Evolutionary conservation across 345 rosid species (phyloP).

Genomic region (Melaleuca alternifolia): DNA sequence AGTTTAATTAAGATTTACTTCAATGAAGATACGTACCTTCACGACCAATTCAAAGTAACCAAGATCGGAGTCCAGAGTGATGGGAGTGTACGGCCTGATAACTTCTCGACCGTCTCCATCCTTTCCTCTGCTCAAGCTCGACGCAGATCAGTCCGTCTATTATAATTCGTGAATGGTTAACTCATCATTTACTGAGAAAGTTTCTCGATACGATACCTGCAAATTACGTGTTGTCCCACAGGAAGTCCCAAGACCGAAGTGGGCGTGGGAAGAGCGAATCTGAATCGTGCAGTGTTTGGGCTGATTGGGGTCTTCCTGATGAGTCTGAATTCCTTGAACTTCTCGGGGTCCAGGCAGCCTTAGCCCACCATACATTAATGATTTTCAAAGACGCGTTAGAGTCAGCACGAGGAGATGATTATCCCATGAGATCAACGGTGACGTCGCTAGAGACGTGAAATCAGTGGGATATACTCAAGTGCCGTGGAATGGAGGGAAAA

Average conservation of each 20-base stretch:
- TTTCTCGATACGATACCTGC: constrained; percentile 5
- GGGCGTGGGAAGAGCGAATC: constrained; percentile 23
- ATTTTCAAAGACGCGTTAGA: background rate
- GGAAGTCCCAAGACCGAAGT: constrained; percentile 25
- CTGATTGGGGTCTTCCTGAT: constrained; percentile 11
- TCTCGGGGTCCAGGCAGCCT: constrained; percentile 24
- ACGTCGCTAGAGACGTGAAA: background rate
- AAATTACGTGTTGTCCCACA: constrained; percentile 12
- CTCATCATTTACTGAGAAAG: background rate
- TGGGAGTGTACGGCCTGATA: constrained; percentile 40
- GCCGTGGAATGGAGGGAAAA: background rate
- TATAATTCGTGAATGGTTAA: background rate
- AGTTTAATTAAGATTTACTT: background rate
- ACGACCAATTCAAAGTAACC: constrained; percentile 40
- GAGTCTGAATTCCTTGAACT: constrained; percentile 26
- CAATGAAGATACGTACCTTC: constrained; percentile 10
- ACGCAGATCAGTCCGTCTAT: background rate
- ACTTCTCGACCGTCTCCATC: constrained; percentile 30
- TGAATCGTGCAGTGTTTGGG: constrained; percentile 17
- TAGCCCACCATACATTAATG: background rate
- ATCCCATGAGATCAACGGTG: background rate
- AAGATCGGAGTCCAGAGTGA: constrained; percentile 36
- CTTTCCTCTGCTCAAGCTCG: constrained; percentile 21
- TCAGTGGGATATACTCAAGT: background rate
- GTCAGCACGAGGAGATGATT: background rate